Percentiles rank a stretch among this genome's conserved stretches.
phyloP scores from a whole-genome alignment of 176 grass and related monocot genomes.

The Echinochloa phyllopogon region DNA sequence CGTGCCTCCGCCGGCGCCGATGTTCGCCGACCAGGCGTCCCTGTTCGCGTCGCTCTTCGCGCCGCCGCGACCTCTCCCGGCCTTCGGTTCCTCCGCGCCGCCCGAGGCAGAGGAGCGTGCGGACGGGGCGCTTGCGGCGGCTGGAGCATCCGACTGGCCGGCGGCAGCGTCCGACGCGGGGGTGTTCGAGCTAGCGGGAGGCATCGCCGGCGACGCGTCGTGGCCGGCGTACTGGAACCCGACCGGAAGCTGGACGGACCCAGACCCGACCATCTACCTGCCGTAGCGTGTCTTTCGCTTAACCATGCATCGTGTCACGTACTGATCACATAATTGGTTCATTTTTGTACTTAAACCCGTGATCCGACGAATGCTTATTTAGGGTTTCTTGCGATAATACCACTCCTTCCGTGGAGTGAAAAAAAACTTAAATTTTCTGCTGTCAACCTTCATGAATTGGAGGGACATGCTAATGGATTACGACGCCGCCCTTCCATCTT shows the following conservation, averaged over 20 bases:
- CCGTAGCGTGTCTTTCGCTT: not conserved
- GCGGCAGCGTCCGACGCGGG: not conserved
- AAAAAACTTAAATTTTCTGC: too few relatives aligned
- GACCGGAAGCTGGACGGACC: conserved; percentile 28
- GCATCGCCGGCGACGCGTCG: conserved; percentile 17
- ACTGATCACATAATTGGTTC: too few relatives aligned
- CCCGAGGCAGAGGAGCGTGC: not conserved
- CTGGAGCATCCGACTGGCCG: not conserved
- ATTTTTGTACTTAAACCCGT: too few relatives aligned
- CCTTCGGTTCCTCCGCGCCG: not conserved
- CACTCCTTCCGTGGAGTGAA: too few relatives aligned
- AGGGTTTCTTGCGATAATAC: too few relatives aligned
- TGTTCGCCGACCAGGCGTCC: conserved; percentile 38
- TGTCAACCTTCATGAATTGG: too few relatives aligned
- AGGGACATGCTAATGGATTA: too few relatives aligned
- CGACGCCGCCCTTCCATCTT: too few relatives aligned
- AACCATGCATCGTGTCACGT: not conserved
- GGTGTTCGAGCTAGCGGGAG: conserved; percentile 13
- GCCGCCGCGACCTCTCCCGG: not conserved
- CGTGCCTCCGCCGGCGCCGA: not conserved
- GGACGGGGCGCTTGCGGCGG: too few relatives aligned
- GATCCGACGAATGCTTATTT: too few relatives aligned
- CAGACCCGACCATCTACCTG: conserved; percentile 15
- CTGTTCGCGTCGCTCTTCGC: conserved; percentile 18
- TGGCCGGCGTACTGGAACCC: conserved; percentile 28